phyloP scores from a whole-genome alignment of 2,329 filamentous ascomycete genomes.

The Hypoxylon sp. region DNA sequence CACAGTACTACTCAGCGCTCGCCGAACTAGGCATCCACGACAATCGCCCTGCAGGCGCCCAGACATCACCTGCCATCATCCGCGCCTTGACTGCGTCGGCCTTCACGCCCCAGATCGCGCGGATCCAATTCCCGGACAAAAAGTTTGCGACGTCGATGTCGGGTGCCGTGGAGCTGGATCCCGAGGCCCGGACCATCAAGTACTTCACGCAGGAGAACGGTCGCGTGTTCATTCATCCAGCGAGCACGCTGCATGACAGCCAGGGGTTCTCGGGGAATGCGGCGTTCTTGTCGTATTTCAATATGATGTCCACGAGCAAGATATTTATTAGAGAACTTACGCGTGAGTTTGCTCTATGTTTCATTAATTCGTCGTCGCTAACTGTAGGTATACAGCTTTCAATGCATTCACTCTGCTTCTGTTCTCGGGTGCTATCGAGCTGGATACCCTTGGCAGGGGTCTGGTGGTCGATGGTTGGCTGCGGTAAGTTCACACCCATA shows the following conservation, averaged over 20 bases:
- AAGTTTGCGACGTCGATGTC: conserved; percentile 91
- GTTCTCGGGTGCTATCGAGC: conserved; percentile 86
- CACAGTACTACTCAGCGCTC: conserved; percentile 88
- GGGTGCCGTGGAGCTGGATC: conserved; percentile 92
- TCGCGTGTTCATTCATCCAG: conserved; percentile 93
- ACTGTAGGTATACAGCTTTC: conserved; percentile 73
- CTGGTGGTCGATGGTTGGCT: conserved; percentile 95
- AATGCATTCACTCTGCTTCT: conserved; percentile 90
- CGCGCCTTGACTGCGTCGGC: conserved; percentile 80
- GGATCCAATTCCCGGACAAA: conserved; percentile 94
- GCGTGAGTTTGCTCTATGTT: conserved; percentile 69
- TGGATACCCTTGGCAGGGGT: conserved; percentile 90
- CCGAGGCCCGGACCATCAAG: conserved; percentile 91
- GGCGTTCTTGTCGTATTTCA: conserved; percentile 90
- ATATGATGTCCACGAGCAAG: conserved; percentile 91
- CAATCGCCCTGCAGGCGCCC: conserved; percentile 19
- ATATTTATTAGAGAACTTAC: conserved; percentile 93
- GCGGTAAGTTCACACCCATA: conserved; percentile 51
- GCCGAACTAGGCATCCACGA: conserved; percentile 82
- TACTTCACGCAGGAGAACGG: conserved; percentile 91
- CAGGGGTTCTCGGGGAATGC: conserved; percentile 83
- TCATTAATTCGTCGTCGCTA: conserved; percentile 14
- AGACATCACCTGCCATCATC: conserved; percentile 66
- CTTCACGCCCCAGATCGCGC: conserved; percentile 87
- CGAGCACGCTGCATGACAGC: conserved; percentile 86